Conservation (phyloP, 306 rosid genomes). For the Notholithocarpus densiflorus region DNA sequence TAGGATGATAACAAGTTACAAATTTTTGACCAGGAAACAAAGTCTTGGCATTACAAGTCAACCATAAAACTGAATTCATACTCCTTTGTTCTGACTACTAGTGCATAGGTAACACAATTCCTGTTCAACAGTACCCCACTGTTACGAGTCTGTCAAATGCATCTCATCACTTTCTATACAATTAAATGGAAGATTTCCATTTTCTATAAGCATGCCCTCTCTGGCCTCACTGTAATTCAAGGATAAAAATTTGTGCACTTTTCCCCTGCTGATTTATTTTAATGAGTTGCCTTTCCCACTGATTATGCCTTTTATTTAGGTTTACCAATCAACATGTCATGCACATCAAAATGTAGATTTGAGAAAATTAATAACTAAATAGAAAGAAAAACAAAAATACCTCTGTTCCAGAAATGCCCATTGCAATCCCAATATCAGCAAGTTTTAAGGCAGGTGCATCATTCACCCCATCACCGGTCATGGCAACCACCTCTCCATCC, state of each 20-base stretch:
- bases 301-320: not conserved
- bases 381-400: constrained; percentile 34
- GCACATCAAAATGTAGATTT: not conserved
- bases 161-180: not conserved
- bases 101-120: not conserved
- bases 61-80: not conserved
- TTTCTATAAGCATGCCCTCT: not conserved
- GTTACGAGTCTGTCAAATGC: not conserved
- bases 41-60: not conserved
- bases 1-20: not conserved
- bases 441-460: constrained; percentile 98
- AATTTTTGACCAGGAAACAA: not conserved
- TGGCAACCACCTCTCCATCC: constrained; percentile 83
- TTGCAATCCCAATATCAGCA: constrained; percentile 96
- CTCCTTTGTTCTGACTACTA: not conserved
- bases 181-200: not conserved
- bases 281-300: not conserved
- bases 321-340: not conserved
- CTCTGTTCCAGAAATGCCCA: constrained; percentile 99
- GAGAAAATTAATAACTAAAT: not conserved
- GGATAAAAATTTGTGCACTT: not conserved
- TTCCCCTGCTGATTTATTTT: not conserved
- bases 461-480: constrained; percentile 95
- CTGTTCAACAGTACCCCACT: not conserved
- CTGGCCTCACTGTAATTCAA: not conserved